Base-by-base conservation (phyloP, 1,284 basidiomycete genomes). In the Apiotrichum montevideense region DNA sequence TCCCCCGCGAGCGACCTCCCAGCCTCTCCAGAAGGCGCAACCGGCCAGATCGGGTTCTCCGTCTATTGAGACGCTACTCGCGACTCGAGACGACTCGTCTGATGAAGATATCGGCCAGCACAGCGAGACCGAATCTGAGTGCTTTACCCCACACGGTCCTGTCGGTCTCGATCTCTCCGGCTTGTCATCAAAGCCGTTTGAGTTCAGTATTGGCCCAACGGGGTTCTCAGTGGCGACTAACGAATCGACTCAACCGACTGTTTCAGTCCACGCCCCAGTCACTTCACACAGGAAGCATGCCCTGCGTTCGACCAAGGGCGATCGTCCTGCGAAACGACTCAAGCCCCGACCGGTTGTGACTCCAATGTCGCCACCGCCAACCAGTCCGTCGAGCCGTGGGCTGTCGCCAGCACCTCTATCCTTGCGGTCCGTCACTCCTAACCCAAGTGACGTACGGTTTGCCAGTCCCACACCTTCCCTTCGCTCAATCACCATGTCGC, bases 151-250 rank as follows among this genome's bases (percentile, higher is more conserved):
- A 6, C 21, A n/a, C 15, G 39, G 51, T 13, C 39, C 51, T 2
- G 14, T 35, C 11, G 35, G 37, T 4, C 34, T 35, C 32, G 15
- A 11, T 10, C 46, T 47, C n/a, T 5, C 46, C 5, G 46, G 34
- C 13, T 6, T 35, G 2, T 10, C 35, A 13, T 43, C 51, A 21
- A 54, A 40, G 8, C 58, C 67, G 2, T 67, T 69, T 47, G 64
- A 59, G 1, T 69, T 69, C 50, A 69, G 62, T 9, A 66, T 69
- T 32, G 66, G 67, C 7, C 64, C 67, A 0, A 46, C 57, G 32
- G 67, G 67, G 1, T 67, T 69, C 46, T 35, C 34, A 4, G 54
- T 57, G 14, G 53, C 55, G 4, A 46, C 29, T 8, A 45, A 57
- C 2, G 52, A 46, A 13, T 51, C 41, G 14, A 10, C 32, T 4